A percentile compares a stretch with the other conserved stretches of the same genome.
These are phyloP conservation scores for Cryoendolithus antarcticus DNA, from an alignment of 2,329 filamentous ascomycete genomes.

Conservation along the genomic window DNA sequence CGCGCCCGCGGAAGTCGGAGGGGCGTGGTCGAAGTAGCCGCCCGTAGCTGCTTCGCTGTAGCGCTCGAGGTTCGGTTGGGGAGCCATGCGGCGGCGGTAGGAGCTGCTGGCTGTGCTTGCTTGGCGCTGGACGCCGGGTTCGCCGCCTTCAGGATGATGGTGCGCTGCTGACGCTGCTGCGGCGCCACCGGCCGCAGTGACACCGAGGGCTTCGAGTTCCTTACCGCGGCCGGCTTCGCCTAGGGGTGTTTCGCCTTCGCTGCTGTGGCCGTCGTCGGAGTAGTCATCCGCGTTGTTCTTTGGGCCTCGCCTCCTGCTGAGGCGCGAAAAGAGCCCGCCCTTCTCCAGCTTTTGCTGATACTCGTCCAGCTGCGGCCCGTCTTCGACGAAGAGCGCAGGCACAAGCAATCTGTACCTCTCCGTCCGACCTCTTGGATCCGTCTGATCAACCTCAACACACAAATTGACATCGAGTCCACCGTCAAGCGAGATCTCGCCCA, in stretches of 20 bases:
- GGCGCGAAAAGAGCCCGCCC: conserved; percentile 5
- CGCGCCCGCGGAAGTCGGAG: too few relatives aligned
- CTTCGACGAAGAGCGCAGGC: conserved; percentile 51
- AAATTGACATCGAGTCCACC: conserved; percentile 76
- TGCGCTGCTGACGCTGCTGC: too few relatives aligned
- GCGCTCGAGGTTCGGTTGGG: too few relatives aligned
- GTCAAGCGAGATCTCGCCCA: conserved; percentile 58
- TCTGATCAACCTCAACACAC: conserved; percentile 77
- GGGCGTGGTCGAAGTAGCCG: too few relatives aligned
- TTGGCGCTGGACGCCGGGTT: too few relatives aligned
- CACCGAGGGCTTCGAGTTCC: background rate
- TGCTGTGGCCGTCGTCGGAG: conserved; percentile 5
- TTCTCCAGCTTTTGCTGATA: too few relatives aligned
- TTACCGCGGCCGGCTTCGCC: conserved; percentile 2
- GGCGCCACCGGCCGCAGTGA: too few relatives aligned
- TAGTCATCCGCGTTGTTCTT: conserved; percentile 6
- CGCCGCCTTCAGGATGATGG: too few relatives aligned
- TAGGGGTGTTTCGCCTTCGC: conserved; percentile 8
- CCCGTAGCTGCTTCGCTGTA: too few relatives aligned
- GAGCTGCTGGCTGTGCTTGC: too few relatives aligned
- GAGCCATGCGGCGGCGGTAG: too few relatives aligned
- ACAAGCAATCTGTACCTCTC: conserved; percentile 77
- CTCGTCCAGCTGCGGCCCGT: conserved; percentile 16
- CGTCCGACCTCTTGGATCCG: conserved; percentile 79
- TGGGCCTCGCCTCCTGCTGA: conserved; percentile 9